A percentile compares a stretch with the other conserved stretches of the same genome.
Evolutionary conservation across 2,329 filamentous ascomycete species (phyloP).

Genomic region (Fusarium pilosicola): DNA sequence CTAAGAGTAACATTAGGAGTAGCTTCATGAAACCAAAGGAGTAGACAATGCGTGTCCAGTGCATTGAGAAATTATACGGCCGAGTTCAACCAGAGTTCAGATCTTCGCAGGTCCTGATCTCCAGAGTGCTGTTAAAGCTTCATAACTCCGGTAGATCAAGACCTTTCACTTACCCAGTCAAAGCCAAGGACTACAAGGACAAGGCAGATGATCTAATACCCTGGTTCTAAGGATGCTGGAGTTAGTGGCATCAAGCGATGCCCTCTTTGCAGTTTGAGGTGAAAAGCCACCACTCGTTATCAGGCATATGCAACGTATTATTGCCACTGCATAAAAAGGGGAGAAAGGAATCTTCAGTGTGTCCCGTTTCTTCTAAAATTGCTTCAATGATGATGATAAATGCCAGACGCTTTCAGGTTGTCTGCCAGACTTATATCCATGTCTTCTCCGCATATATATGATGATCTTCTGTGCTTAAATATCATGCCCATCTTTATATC

Average conservation of each 20-base stretch:
- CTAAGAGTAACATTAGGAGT: no score
- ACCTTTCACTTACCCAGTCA: neutral
- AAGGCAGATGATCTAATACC: neutral
- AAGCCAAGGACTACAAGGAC: neutral
- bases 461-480: conserved; percentile 16
- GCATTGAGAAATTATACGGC: neutral
- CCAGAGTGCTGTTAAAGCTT: neutral
- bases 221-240: neutral
- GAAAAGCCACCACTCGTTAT: neutral
- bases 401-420: conserved; percentile 20
- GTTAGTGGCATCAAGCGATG: neutral
- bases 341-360: conserved; percentile 8
- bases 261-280: neutral
- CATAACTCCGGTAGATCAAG: conserved; percentile 3
- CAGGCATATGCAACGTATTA: neutral
- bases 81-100: neutral
- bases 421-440: conserved; percentile 14
- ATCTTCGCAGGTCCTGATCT: neutral
- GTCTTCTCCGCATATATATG: conserved; percentile 18
- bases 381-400: conserved; percentile 22
- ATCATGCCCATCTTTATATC: conserved; percentile 22
- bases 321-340: neutral
- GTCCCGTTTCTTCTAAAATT: conserved; percentile 23
- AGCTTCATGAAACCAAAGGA: neutral
- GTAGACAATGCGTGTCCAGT: neutral